These are phyloP conservation scores for Eimeria praecox DNA, from an alignment of 169 alveolate species.

Conservation along the genomic window DNA sequence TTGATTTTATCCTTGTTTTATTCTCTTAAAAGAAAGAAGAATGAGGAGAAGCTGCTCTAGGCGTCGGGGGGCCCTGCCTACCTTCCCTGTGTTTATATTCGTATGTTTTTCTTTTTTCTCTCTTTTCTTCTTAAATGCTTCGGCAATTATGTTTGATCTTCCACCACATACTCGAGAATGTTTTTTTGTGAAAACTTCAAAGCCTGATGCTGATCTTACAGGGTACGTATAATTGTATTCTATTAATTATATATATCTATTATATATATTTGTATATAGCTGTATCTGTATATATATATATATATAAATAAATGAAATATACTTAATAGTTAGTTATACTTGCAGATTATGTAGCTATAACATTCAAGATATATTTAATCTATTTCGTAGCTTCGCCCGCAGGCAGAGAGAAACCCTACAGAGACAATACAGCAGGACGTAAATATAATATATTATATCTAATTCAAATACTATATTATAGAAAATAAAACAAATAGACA, in stretches of 20 bases:
- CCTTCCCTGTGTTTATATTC: background rate
- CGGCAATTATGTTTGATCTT: conserved; percentile 10
- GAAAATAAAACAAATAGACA: too few relatives aligned
- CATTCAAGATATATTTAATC: too few relatives aligned
- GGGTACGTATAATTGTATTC: background rate
- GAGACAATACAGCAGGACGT: too few relatives aligned
- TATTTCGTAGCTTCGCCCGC: too few relatives aligned
- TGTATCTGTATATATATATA: too few relatives aligned
- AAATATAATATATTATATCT: too few relatives aligned
- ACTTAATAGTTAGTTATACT: too few relatives aligned
- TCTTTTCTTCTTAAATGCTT: background rate
- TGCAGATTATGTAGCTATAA: too few relatives aligned
- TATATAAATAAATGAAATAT: too few relatives aligned
- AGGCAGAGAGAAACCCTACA: too few relatives aligned
- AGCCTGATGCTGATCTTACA: background rate
- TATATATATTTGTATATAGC: too few relatives aligned
- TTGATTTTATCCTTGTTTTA: background rate
- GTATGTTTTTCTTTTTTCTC: background rate
- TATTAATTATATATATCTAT: background rate
- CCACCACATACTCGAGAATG: conserved; percentile 39
- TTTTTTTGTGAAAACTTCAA: conserved; percentile 2
- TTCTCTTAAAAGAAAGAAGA: background rate
- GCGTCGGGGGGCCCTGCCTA: background rate
- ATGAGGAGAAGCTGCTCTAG: background rate
- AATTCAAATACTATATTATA: too few relatives aligned